phyloP scores from a whole-genome alignment of 441 rosid genomes.

The Populus hybrid region DNA sequence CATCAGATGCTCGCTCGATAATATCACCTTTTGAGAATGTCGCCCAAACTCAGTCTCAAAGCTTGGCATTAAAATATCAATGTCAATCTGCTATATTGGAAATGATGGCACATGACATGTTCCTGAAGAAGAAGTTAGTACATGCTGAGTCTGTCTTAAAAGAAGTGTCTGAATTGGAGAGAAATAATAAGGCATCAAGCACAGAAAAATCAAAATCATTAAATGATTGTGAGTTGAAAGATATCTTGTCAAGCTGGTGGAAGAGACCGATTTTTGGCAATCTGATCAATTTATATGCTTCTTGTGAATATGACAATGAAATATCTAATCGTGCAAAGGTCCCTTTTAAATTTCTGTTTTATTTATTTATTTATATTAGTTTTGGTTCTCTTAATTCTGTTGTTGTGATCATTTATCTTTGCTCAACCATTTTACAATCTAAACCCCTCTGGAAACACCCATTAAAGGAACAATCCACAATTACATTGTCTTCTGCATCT shows the following conservation, averaged over 20 bases:
- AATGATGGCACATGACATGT: constrained; percentile 74
- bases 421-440: neutral
- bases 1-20: constrained; percentile 37
- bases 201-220: constrained; percentile 30
- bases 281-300: constrained; percentile 58
- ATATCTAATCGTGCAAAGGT: constrained; percentile 59
- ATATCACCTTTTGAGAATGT: constrained; percentile 36
- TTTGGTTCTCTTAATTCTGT: neutral
- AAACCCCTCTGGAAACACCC: neutral
- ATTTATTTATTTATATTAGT: neutral
- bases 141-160: constrained; percentile 53
- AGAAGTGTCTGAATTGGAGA: constrained; percentile 33
- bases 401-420: neutral
- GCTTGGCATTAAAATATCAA: constrained; percentile 48
- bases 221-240: constrained; percentile 41
- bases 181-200: constrained; percentile 25
- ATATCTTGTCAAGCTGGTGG: constrained; percentile 61
- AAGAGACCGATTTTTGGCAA: constrained; percentile 51
- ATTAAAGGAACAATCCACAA: neutral
- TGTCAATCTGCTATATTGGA: constrained; percentile 79
- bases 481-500: constrained; percentile 18
- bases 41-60: constrained; percentile 44
- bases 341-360: constrained; percentile 1
- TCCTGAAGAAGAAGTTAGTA: constrained; percentile 69
- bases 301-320: constrained; percentile 52